A percentile compares a stretch with the other conserved stretches of the same genome.
Conservation (phyloP, 768 basidiomycete genomes). For the Calocybe cyanea region DNA sequence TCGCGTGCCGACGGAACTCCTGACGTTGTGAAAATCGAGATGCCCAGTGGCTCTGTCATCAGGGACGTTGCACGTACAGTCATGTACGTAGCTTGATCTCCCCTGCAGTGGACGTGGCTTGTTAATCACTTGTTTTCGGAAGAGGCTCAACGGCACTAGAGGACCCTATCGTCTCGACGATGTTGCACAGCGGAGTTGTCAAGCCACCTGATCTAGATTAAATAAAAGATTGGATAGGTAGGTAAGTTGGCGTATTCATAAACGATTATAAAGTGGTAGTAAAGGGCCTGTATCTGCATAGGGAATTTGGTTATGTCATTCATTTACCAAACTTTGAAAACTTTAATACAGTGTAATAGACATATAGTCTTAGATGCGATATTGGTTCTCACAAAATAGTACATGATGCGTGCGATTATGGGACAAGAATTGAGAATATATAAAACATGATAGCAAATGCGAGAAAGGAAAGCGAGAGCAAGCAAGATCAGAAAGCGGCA, state of each 20-base stretch:
- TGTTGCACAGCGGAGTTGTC: slow-evolving; percentile 59
- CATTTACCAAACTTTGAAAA: too few relatives aligned
- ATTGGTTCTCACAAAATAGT: not conserved
- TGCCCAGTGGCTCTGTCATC: slow-evolving; percentile 70
- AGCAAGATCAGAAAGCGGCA: not conserved
- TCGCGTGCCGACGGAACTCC: slow-evolving; percentile 73
- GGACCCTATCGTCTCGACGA: slow-evolving; percentile 43
- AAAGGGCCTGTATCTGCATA: too few relatives aligned
- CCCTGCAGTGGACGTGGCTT: not conserved
- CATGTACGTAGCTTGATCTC: slow-evolving; percentile 43
- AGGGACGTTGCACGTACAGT: slow-evolving; percentile 56
- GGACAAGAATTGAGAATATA: not conserved
- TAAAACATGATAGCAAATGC: too few relatives aligned
- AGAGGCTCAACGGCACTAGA: slow-evolving; percentile 43
- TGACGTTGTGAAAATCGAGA: slow-evolving; percentile 77
- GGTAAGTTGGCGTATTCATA: too few relatives aligned
- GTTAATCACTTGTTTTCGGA: slow-evolving; percentile 7
- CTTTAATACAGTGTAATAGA: too few relatives aligned
- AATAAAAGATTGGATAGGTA: not conserved
- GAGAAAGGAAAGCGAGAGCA: not conserved
- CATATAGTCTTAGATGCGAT: too few relatives aligned
- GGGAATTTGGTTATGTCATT: too few relatives aligned
- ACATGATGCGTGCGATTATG: not conserved
- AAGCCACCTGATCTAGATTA: slow-evolving; percentile 41
- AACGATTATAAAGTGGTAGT: too few relatives aligned